These are phyloP conservation scores for Albatrellus ellisii DNA, from an alignment of 768 basidiomycete genomes.

Conservation along the genomic window DNA sequence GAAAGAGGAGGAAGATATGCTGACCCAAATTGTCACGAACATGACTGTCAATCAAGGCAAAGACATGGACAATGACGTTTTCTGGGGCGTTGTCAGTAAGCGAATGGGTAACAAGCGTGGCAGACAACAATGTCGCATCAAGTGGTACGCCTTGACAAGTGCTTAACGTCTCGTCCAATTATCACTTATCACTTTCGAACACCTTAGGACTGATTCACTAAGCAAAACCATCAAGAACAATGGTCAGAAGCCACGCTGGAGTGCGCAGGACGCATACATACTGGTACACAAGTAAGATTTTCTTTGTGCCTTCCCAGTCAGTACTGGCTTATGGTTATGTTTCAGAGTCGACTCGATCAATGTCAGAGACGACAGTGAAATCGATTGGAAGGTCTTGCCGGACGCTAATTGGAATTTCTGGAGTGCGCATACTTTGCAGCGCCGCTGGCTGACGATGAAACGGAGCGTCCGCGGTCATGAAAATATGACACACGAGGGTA, in stretches of 20 bases:
- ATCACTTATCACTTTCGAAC: not conserved
- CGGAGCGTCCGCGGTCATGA: slow-evolving; percentile 62
- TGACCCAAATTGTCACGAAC: slow-evolving; percentile 62
- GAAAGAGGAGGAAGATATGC: slow-evolving; percentile 64
- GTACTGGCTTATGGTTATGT: too few relatives aligned
- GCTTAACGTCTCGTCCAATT: not conserved
- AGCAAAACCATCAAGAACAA: slow-evolving; percentile 61
- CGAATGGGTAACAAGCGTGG: slow-evolving; percentile 66
- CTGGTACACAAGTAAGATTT: slow-evolving; percentile 63
- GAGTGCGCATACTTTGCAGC: slow-evolving; percentile 70
- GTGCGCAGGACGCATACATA: slow-evolving; percentile 61
- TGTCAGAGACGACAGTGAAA: slow-evolving; percentile 70
- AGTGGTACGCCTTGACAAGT: slow-evolving; percentile 40
- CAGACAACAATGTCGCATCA: slow-evolving; percentile 77
- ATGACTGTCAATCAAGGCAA: slow-evolving; percentile 65
- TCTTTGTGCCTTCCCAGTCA: too few relatives aligned
- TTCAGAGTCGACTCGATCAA: slow-evolving; percentile 59
- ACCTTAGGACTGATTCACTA: slow-evolving; percentile 58
- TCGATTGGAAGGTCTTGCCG: slow-evolving; percentile 69
- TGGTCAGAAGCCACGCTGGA: slow-evolving; percentile 62
- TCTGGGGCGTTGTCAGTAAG: slow-evolving; percentile 69
- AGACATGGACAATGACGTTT: slow-evolving; percentile 65
- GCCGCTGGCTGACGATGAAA: slow-evolving; percentile 76
- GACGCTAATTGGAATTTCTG: slow-evolving; percentile 74
- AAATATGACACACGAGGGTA: slow-evolving; percentile 72